Conservation (phyloP, 2,329 filamentous ascomycete species). For the Alternaria viburni region DNA sequence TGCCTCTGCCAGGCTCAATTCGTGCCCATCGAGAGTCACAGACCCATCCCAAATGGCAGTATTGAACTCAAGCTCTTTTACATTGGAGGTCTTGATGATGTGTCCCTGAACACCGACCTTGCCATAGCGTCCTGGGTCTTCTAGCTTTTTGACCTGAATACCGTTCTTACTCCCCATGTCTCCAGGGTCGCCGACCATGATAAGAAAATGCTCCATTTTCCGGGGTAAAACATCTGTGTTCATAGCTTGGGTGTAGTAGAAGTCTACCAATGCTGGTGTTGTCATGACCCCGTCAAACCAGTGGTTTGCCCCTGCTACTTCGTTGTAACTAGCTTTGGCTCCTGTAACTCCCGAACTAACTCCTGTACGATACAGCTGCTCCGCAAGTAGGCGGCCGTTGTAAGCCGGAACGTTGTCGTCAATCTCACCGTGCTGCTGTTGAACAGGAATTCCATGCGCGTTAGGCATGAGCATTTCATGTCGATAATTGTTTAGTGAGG, state of each 20-base stretch:
- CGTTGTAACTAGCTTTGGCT: conserved; percentile 55
- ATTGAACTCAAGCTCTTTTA: conserved; percentile 39
- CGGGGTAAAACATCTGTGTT: conserved; percentile 24
- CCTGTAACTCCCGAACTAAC: conserved; percentile 37
- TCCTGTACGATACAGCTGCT: conserved; percentile 49
- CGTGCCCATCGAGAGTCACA: conserved; percentile 32
- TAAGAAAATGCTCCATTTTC: conserved; percentile 49
- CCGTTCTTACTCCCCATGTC: conserved; percentile 61
- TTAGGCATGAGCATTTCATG: conserved; percentile 63
- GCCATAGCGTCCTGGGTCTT: conserved; percentile 59
- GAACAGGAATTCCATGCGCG: conserved; percentile 58
- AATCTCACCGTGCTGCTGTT: conserved; percentile 62
- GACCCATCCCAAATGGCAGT: conserved; percentile 17
- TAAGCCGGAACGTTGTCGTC: conserved; percentile 67
- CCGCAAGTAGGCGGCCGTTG: conserved; percentile 61
- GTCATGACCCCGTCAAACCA: conserved; percentile 57
- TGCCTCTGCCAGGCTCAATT: conserved; percentile 12
- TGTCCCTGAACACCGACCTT: conserved; percentile 51
- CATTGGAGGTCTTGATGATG: conserved; percentile 42
- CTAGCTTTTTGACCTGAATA: conserved; percentile 58
- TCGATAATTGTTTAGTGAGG: conserved; percentile 59
- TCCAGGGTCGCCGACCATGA: conserved; percentile 60
- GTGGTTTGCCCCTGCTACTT: conserved; percentile 47
- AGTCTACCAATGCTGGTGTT: conserved; percentile 55
- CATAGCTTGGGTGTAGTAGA: conserved; percentile 52